Base-by-base conservation (phyloP, 75 land plant species). In the Picea sitchensis region DNA sequence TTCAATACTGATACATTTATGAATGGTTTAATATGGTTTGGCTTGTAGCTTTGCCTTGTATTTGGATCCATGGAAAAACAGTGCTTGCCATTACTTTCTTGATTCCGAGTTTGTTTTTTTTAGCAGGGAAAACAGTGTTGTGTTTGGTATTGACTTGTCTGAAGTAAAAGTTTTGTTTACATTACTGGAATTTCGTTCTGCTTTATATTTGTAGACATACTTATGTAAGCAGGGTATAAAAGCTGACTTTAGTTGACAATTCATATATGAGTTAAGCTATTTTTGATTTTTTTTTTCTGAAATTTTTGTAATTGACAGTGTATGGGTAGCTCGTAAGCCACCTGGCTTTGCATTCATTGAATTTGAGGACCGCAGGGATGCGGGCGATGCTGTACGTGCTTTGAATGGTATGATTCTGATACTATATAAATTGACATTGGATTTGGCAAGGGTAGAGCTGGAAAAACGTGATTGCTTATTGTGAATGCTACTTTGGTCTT, bases 241-340 rank as follows among this genome's bases (percentile, higher is more conserved):
- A 44, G 21, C 2, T 71, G 47, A n/a, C n/a, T 71, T 71, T 8
- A 41, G 23, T 44, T 44, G 20, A 20, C 12, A 71, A 69, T 34
- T 6, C 21, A 38, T 61, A 59, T 61, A 65, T 2, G 57, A 76
- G 64, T 8, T 38, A 11, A 6, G n/a, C 44, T 32, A 56, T 61
- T 23, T 36, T 9, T 75, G 58, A 61, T 58, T 77, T 18, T 73
- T 62, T 62, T 14, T 21, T 78, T 58, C 58, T 62, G 26, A 17
- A 80, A 57, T 21, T 23, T 56, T 60, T 77, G 71, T 51, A 76
- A 38, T 68, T 38, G 83, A 76, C 90, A 94, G 98, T 85, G 98
- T 96, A 3, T 96, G 98, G 98, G 98, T 96, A 63, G 98, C 98
- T n/a, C 89, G 98, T 64, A 96, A 90, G 73, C 97, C 93, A 1